Evolutionary conservation across 306 rosid genomes (phyloP).

Genomic region (Malus asiatica): DNA sequence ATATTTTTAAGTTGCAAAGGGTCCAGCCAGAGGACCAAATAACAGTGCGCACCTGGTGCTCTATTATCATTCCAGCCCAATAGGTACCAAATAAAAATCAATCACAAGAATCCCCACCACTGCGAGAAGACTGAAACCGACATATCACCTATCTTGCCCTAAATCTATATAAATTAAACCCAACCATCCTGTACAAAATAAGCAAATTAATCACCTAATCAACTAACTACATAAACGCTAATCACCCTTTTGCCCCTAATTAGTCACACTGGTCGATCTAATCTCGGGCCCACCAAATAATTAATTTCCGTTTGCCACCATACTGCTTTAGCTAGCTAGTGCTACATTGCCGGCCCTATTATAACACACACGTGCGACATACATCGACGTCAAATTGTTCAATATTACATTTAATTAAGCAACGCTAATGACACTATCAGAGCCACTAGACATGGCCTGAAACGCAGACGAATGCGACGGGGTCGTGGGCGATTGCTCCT

Average conservation of each 20-base stretch:
- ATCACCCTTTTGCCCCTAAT: not conserved
- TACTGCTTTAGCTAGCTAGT: not conserved
- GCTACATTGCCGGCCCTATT: not conserved
- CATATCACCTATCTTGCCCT: slow-evolving; percentile 25
- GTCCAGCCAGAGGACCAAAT: not conserved
- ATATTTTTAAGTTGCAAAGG: not conserved
- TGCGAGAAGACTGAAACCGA: slow-evolving; percentile 14
- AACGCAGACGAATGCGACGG: slow-evolving; percentile 44
- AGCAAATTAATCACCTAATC: slow-evolving; percentile 33
- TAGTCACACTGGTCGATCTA: slow-evolving; percentile 1
- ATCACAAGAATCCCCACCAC: slow-evolving; percentile 34
- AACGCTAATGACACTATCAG: slow-evolving; percentile 67
- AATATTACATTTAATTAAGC: slow-evolving; percentile 27
- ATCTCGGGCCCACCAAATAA: not conserved
- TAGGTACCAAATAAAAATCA: slow-evolving; percentile 21
- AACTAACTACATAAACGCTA: slow-evolving; percentile 18
- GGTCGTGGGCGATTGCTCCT: slow-evolving; percentile 30
- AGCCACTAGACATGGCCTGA: slow-evolving; percentile 48
- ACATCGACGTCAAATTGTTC: not conserved
- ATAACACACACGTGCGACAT: not conserved
- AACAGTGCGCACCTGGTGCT: slow-evolving; percentile 31
- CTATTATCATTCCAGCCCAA: slow-evolving; percentile 22
- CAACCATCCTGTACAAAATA: slow-evolving; percentile 29
- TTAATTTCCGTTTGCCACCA: not conserved
- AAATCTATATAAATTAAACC: not conserved